Evolutionary conservation across 495 filamentous ascomycete species (phyloP).

Genomic region (Corynascus novoguineensis): DNA sequence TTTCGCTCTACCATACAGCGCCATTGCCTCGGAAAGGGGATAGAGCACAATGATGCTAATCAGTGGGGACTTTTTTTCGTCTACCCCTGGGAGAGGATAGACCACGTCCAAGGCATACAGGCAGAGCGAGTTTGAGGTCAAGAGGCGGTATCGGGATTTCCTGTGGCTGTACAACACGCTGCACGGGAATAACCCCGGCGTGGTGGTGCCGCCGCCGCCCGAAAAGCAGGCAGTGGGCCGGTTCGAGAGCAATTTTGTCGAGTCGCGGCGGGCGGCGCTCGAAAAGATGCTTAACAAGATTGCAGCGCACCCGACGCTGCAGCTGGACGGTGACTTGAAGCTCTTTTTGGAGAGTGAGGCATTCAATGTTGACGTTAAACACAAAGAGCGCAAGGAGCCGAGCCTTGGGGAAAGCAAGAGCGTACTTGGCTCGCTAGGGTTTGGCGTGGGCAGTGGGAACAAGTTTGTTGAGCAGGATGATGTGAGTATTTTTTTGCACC

Average conservation of each 20-base stretch:
- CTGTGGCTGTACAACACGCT: slow-evolving; percentile 93
- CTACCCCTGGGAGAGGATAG: slow-evolving; percentile 41
- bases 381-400: slow-evolving; percentile 90
- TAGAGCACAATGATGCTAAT: background rate
- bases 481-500: too few relatives aligned
- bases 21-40: too few relatives aligned
- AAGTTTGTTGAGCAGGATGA: slow-evolving; percentile 99
- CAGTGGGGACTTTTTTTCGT: too few relatives aligned
- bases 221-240: slow-evolving; percentile 97
- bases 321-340: slow-evolving; percentile 90
- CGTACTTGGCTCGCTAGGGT: slow-evolving; percentile 78
- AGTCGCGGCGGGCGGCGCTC: slow-evolving; percentile 79
- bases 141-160: slow-evolving; percentile 90
- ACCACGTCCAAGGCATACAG: slow-evolving; percentile 95
- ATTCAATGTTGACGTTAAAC: slow-evolving; percentile 94
- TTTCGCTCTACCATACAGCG: too few relatives aligned
- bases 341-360: slow-evolving; percentile 93
- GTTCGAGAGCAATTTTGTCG: slow-evolving; percentile 96
- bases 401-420: slow-evolving; percentile 85
- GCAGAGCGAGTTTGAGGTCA: slow-evolving; percentile 83
- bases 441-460: slow-evolving; percentile 61
- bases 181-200: slow-evolving; percentile 88
- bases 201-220: slow-evolving; percentile 91
- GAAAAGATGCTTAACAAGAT: slow-evolving; percentile 98
- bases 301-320: slow-evolving; percentile 81